Conservation (phyloP, 768 basidiomycete species). For the Gelatoporia subvermispora region DNA sequence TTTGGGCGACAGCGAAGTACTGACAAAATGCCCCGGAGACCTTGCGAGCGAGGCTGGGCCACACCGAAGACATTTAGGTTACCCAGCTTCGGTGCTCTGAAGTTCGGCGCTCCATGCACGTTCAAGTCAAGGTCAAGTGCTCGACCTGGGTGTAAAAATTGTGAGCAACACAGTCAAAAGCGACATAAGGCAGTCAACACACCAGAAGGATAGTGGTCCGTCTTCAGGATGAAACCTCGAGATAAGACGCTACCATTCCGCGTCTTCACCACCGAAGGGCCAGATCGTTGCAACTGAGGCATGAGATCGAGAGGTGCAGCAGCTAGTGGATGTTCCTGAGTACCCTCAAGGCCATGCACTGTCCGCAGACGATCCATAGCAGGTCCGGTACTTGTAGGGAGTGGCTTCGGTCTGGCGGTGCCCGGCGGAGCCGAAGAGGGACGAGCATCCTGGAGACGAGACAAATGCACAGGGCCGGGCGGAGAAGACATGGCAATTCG, state of each 20-base stretch:
- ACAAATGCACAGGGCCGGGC: neutral
- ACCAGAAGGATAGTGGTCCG: constrained; percentile 82
- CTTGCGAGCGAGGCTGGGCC: constrained; percentile 92
- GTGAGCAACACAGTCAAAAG: neutral
- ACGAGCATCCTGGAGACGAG: constrained; percentile 4
- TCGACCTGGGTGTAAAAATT: constrained; percentile 48
- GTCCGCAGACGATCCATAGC: neutral
- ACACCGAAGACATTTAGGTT: constrained; percentile 91
- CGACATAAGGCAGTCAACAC: neutral
- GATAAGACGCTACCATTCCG: constrained; percentile 80
- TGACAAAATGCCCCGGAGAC: constrained; percentile 84
- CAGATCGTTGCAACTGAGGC: constrained; percentile 58
- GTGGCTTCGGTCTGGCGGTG: neutral
- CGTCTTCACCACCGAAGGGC: constrained; percentile 74
- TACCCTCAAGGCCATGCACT: neutral
- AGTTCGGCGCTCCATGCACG: constrained; percentile 94
- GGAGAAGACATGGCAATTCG: neutral
- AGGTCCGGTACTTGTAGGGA: neutral
- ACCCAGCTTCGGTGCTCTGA: constrained; percentile 74
- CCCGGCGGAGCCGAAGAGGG: constrained; percentile 10
- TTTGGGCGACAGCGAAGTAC: constrained; percentile 73
- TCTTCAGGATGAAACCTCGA: constrained; percentile 91
- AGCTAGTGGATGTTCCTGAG: neutral
- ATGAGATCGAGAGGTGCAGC: constrained; percentile 51
- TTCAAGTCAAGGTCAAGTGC: constrained; percentile 89